A percentile compares a stretch with the other conserved stretches of the same genome.
Evolutionary conservation across 2,329 filamentous ascomycete species (phyloP).

Genomic region (Trichoderma koningii): DNA sequence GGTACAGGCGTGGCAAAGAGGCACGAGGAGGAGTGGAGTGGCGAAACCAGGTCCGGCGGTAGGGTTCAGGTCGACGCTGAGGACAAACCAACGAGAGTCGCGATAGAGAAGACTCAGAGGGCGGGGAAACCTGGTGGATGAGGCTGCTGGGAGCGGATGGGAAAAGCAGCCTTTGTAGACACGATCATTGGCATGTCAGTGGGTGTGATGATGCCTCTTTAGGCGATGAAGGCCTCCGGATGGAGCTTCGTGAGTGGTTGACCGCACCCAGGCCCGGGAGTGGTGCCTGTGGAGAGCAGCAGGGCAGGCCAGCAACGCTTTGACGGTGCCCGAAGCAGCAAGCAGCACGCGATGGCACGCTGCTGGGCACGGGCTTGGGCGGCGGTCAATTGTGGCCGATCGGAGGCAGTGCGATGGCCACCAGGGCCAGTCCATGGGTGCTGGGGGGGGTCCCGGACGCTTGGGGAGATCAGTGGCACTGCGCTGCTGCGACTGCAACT

Average conservation of each 20-base stretch:
- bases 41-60: slow-evolving; percentile 25
- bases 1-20: slow-evolving; percentile 22
- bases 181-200: slow-evolving; percentile 18
- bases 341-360: not conserved
- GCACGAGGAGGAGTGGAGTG: slow-evolving; percentile 25
- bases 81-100: slow-evolving; percentile 14
- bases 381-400: slow-evolving; percentile 27
- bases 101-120: slow-evolving; percentile 7
- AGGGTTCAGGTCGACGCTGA: slow-evolving; percentile 3
- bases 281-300: slow-evolving; percentile 30
- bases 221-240: slow-evolving; percentile 34
- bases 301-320: not conserved
- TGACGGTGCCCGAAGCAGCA: slow-evolving; percentile 3
- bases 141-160: slow-evolving; percentile 14
- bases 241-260: slow-evolving; percentile 37
- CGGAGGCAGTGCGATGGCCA: slow-evolving; percentile 27
- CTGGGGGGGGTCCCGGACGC: slow-evolving; percentile 20
- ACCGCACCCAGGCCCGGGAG: slow-evolving; percentile 30
- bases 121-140: slow-evolving; percentile 17
- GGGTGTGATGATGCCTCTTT: slow-evolving; percentile 34
- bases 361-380: slow-evolving; percentile 18
- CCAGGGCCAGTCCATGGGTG: slow-evolving; percentile 17
- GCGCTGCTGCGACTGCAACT: slow-evolving; percentile 23
- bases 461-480: slow-evolving; percentile 27
- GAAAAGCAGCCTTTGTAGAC: slow-evolving; percentile 21